These are phyloP conservation scores for Protomyces gravidus DNA, from an alignment of 1,139 yeast genomes.

Conservation along the genomic window DNA sequence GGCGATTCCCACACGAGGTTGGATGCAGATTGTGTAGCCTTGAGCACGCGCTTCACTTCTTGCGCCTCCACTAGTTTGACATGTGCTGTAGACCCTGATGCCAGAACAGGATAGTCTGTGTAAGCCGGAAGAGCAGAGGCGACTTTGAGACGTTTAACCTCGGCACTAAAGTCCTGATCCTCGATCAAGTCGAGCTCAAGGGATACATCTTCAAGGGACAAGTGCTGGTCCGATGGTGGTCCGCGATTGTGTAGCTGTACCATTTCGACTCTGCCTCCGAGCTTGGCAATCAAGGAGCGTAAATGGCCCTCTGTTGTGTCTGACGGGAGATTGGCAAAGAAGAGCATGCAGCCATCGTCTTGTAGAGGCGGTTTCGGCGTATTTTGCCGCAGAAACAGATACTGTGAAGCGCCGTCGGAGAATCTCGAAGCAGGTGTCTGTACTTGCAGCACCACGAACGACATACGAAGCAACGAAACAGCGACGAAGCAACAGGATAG, in stretches of 20 bases:
- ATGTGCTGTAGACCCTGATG: slow-evolving; percentile 27
- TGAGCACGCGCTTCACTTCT: slow-evolving; percentile 23
- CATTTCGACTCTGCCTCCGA: slow-evolving; percentile 30
- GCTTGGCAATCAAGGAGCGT: slow-evolving; percentile 28
- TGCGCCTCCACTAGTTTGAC: slow-evolving; percentile 22
- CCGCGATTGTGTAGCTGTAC: slow-evolving; percentile 31
- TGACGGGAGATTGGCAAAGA: slow-evolving; percentile 35
- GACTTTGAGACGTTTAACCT: slow-evolving; percentile 30
- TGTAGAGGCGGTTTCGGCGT: slow-evolving; percentile 27
- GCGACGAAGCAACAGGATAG: too few relatives aligned
- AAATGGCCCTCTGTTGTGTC: slow-evolving; percentile 35
- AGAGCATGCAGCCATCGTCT: slow-evolving; percentile 29
- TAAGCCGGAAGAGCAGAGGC: slow-evolving; percentile 18
- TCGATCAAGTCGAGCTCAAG: slow-evolving; percentile 21
- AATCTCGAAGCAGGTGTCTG: background rate
- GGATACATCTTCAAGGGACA: slow-evolving; percentile 14
- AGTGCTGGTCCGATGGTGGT: slow-evolving; percentile 21
- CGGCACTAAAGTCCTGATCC: slow-evolving; percentile 25
- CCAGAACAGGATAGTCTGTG: slow-evolving; percentile 13
- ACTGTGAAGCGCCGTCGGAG: slow-evolving; percentile 22
- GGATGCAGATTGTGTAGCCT: background rate
- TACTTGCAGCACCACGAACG: background rate
- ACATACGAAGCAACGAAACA: too few relatives aligned
- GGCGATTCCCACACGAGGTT: slow-evolving; percentile 18
- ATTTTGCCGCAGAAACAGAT: slow-evolving; percentile 33